A percentile compares a stretch with the other conserved stretches of the same genome.
Conservation (phyloP, 2,329 filamentous ascomycete genomes). For the Scedosporium boydii region DNA sequence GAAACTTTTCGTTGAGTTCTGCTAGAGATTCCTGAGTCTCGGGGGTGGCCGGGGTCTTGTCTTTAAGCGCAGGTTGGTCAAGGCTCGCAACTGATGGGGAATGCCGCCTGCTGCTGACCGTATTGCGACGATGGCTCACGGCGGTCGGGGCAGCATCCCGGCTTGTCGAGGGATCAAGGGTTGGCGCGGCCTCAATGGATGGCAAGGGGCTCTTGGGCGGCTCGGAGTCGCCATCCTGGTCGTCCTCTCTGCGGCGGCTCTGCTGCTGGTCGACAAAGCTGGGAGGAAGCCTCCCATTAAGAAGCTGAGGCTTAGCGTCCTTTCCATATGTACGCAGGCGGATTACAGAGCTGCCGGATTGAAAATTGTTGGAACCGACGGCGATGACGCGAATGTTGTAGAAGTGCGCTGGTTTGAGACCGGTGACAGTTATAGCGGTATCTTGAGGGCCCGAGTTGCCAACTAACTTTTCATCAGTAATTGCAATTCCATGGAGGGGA, state of each 20-base stretch:
- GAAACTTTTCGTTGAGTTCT: conserved; percentile 72
- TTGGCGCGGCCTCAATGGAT: conserved; percentile 50
- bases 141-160: conserved; percentile 51
- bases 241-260: conserved; percentile 25
- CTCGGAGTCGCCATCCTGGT: conserved; percentile 36
- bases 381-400: conserved; percentile 93
- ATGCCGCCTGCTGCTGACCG: conserved; percentile 65
- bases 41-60: conserved; percentile 11
- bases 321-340: conserved; percentile 67
- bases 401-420: conserved; percentile 75
- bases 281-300: conserved; percentile 45
- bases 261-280: conserved; percentile 46
- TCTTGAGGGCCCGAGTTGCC: conserved; percentile 74
- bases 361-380: conserved; percentile 84
- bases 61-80: conserved; percentile 37
- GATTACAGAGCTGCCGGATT: conserved; percentile 77
- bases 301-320: conserved; percentile 53
- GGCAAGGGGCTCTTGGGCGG: conserved; percentile 40
- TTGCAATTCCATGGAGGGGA: not conserved
- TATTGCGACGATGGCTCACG: conserved; percentile 32
- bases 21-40: conserved; percentile 43
- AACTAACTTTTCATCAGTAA: conserved; percentile 36
- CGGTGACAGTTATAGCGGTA: conserved; percentile 72
- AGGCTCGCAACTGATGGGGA: conserved; percentile 60
- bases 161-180: conserved; percentile 52